Evolutionary conservation across 2,329 filamentous ascomycete genomes (phyloP).

Genomic region (Ophiostoma australiae): DNA sequence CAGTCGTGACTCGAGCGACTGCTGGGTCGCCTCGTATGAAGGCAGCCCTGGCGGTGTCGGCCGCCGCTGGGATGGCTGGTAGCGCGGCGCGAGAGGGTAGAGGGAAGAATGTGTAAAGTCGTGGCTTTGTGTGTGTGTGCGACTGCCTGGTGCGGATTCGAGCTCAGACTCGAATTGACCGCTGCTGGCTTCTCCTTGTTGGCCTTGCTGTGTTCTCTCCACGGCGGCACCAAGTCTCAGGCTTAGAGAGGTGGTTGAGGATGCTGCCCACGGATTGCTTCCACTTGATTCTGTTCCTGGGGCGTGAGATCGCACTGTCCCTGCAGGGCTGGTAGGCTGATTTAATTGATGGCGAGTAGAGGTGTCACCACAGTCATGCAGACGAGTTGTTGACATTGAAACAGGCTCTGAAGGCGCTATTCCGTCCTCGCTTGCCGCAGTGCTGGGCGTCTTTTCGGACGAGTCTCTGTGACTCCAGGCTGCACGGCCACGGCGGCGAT

Average conservation of each 20-base stretch:
- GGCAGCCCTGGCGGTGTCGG: slow-evolving; percentile 27
- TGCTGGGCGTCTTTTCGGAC: slow-evolving; percentile 27
- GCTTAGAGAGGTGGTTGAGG: neutral
- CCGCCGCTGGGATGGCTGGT: slow-evolving; percentile 23
- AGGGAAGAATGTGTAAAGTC: slow-evolving; percentile 3
- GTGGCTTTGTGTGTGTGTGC: neutral
- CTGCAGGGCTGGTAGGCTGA: neutral
- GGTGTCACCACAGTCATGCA: neutral
- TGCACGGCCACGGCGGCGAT: neutral
- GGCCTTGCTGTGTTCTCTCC: neutral
- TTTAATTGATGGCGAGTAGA: neutral
- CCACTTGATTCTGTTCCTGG: neutral
- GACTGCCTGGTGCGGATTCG: neutral
- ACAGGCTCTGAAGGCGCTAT: slow-evolving; percentile 23
- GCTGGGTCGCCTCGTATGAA: slow-evolving; percentile 24
- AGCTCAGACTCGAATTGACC: neutral
- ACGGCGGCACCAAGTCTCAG: neutral
- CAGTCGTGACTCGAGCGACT: slow-evolving; percentile 17
- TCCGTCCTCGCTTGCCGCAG: slow-evolving; percentile 23
- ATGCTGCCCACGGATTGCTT: neutral
- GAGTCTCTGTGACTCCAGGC: slow-evolving; percentile 28
- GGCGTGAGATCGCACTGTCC: neutral
- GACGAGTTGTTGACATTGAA: neutral
- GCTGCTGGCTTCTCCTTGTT: neutral
- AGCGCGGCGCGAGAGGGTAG: slow-evolving; percentile 24